Evolutionary conservation across 257 asterid species (phyloP), one percentile per base, ranked within the genome.

Genomic region (Solanum corneliomulleri): DNA sequence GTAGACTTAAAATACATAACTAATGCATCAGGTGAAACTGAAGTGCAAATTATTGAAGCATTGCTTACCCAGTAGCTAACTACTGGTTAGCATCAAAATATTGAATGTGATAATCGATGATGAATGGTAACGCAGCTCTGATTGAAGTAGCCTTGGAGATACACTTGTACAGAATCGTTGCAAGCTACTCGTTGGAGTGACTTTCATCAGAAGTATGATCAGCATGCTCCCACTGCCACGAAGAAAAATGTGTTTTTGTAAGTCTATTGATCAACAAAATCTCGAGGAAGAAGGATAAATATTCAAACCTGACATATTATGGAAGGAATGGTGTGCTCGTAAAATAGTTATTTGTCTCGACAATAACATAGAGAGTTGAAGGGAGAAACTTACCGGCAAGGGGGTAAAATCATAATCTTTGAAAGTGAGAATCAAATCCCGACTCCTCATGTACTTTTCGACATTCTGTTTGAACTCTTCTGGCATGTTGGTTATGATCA

Each of bases 401-500:
- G 85, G 84, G 11, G 89, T 77, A 14, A 87, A 90, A 0, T 33
- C 11, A 56, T 84, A 86, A 15, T 84, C 9, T 42, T 86, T 83
- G 70, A 0, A 21, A 23, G 89, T 87, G 11, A 86, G 21, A 33
- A 33, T 39, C 21, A 66, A 62, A 45, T 41, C 45, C 1, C 1
- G 0, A 4, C 7, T 16, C 45, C 82, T 86, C 41, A 3, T 20
- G 70, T 25, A 2, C 89, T 44, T 1, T 1, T 70, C 15, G 35
- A 84, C 88, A 31, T 83, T 45, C 41, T 6, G 11, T 75, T 1
- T 83, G 76, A 89, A 39, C 20, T 45, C 76, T 31, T 14, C 3
- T 25, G 82, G 89, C 92, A 90, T 90, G 77, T 78, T 88, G 41
- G 89, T 89, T 64, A 91, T 58, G 52, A 66, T 58, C 87, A 91